A percentile compares a stretch with the other conserved stretches of the same genome.
These are phyloP conservation scores for Yamadazyma epiphylla DNA, from an alignment of 1,139 yeast species.

Conservation along the genomic window DNA sequence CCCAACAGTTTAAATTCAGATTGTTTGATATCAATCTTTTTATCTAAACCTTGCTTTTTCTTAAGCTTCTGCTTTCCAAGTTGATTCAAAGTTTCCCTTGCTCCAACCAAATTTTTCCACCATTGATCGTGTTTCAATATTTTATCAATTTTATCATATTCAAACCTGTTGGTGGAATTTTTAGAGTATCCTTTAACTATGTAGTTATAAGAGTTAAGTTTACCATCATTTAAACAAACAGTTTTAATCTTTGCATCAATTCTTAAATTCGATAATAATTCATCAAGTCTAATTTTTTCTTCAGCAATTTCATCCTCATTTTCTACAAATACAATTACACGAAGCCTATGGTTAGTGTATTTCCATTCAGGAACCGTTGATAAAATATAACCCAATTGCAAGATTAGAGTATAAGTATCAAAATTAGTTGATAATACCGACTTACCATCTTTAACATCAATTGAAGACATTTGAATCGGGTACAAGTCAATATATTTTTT, in stretches of 20 bases:
- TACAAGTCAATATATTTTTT: slow-evolving; percentile 75
- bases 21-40: slow-evolving; percentile 1
- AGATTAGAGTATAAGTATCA: slow-evolving; percentile 88
- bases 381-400: slow-evolving; percentile 89
- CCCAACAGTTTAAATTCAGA: slow-evolving; percentile 19
- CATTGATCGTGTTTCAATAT: slow-evolving; percentile 41
- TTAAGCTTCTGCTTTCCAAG: slow-evolving; percentile 23
- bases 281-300: slow-evolving; percentile 58
- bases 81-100: slow-evolving; percentile 44
- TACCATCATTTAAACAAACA: slow-evolving; percentile 59
- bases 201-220: slow-evolving; percentile 65
- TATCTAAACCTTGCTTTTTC: slow-evolving; percentile 5
- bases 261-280: slow-evolving; percentile 68
- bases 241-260: slow-evolving; percentile 78
- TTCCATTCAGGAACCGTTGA: slow-evolving; percentile 94
- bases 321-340: slow-evolving; percentile 91
- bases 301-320: slow-evolving; percentile 62
- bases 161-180: slow-evolving; percentile 21
- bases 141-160: slow-evolving; percentile 30
- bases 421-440: slow-evolving; percentile 81
- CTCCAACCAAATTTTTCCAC: slow-evolving; percentile 66
- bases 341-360: slow-evolving; percentile 54
- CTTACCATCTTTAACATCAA: slow-evolving; percentile 61
- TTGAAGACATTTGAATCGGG: slow-evolving; percentile 95
- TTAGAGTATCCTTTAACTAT: slow-evolving; percentile 62